Conservation (phyloP, 2,329 filamentous ascomycete genomes). For the Apiospora kogelbergensis region DNA sequence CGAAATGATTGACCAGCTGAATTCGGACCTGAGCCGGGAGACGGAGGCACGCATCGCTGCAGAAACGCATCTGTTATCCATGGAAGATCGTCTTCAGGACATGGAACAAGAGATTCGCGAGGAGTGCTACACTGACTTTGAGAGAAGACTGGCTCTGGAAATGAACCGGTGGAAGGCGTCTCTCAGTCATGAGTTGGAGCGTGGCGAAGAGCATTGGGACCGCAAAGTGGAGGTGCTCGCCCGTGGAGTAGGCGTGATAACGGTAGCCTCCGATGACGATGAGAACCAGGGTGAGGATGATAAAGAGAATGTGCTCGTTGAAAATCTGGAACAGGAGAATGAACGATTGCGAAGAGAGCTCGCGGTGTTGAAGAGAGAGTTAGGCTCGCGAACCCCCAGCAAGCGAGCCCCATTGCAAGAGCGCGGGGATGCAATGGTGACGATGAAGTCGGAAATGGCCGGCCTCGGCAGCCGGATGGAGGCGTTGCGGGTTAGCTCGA, state of each 20-base stretch:
- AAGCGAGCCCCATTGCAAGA: slow-evolving; percentile 58
- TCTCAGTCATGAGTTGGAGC: slow-evolving; percentile 76
- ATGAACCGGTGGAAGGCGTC: slow-evolving; percentile 78
- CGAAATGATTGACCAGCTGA: slow-evolving; percentile 74
- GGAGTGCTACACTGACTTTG: slow-evolving; percentile 86
- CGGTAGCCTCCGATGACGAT: slow-evolving; percentile 39
- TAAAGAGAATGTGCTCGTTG: slow-evolving; percentile 62
- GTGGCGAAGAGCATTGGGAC: slow-evolving; percentile 82
- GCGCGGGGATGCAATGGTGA: slow-evolving; percentile 44
- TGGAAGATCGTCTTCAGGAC: slow-evolving; percentile 64
- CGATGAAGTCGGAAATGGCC: slow-evolving; percentile 27
- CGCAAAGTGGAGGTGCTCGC: slow-evolving; percentile 78
- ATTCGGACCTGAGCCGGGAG: slow-evolving; percentile 69
- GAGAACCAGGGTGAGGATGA: slow-evolving; percentile 49
- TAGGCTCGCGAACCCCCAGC: slow-evolving; percentile 61
- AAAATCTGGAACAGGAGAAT: slow-evolving; percentile 70
- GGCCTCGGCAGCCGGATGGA: slow-evolving; percentile 50
- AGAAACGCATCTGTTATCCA: slow-evolving; percentile 70
- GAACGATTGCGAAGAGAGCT: slow-evolving; percentile 67
- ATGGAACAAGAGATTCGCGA: slow-evolving; percentile 85
- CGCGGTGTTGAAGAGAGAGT: slow-evolving; percentile 63
- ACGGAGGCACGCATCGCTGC: slow-evolving; percentile 67
- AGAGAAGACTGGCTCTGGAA: slow-evolving; percentile 72
- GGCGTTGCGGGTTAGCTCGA: slow-evolving; percentile 43
- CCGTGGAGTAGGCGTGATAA: slow-evolving; percentile 49